phyloP scores from a whole-genome alignment of 2,329 filamentous ascomycete species.

The Chalaropsis thielavioides region DNA sequence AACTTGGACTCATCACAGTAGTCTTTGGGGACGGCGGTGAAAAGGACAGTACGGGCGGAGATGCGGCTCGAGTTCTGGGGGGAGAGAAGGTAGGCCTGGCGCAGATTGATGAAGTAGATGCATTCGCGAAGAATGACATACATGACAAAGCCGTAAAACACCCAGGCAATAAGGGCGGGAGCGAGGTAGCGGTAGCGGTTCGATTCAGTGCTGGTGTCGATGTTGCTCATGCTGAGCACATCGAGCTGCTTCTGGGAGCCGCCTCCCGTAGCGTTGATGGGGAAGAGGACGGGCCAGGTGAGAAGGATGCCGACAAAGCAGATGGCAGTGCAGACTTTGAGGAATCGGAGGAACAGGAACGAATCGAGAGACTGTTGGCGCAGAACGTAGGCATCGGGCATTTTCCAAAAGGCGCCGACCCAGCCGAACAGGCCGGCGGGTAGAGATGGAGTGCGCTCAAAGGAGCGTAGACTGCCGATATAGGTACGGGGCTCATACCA shows the following conservation, averaged over 20 bases:
- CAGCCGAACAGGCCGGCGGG: conserved; percentile 46
- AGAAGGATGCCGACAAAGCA: conserved; percentile 72
- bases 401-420: conserved; percentile 47
- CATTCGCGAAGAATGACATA: conserved; percentile 76
- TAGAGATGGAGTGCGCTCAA: conserved; percentile 42
- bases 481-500: conserved; percentile 39
- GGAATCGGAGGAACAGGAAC: conserved; percentile 69
- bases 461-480: conserved; percentile 31
- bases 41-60: conserved; percentile 79
- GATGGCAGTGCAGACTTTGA: conserved; percentile 56
- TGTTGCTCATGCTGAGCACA: conserved; percentile 64
- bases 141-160: conserved; percentile 78
- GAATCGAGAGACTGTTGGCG: conserved; percentile 78
- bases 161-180: conserved; percentile 64
- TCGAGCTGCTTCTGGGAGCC: conserved; percentile 53
- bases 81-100: conserved; percentile 81
- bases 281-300: conserved; percentile 75
- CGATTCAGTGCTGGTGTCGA: conserved; percentile 36
- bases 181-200: conserved; percentile 60
- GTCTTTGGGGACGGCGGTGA: conserved; percentile 65
- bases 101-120: conserved; percentile 83
- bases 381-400: conserved; percentile 59
- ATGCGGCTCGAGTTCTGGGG: conserved; percentile 72
- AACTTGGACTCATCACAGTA: conserved; percentile 68
- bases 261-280: conserved; percentile 74